Conservation (phyloP, 1,284 basidiomycete species). For the Trichosporon sp. region DNA sequence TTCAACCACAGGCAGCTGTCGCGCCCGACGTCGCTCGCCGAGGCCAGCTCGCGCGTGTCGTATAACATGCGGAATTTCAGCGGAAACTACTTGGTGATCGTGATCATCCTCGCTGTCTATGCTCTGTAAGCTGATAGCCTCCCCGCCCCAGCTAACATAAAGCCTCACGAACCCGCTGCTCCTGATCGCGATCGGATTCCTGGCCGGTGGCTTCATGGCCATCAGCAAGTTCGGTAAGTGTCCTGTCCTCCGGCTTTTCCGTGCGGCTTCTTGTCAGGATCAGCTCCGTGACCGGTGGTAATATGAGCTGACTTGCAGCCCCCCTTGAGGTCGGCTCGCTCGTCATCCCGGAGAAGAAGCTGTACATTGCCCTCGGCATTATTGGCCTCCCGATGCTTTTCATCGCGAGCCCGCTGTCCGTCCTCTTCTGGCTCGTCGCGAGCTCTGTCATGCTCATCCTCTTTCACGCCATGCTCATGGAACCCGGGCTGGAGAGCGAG, state of each 20-base stretch:
- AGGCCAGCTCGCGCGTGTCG: conserved; percentile 64
- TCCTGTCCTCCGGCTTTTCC: background rate
- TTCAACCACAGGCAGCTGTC: conserved; percentile 90
- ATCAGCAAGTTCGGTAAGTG: conserved; percentile 87
- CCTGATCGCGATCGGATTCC: conserved; percentile 80
- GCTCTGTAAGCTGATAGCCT: conserved; percentile 67
- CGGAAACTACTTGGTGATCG: conserved; percentile 81
- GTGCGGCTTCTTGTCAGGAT: background rate
- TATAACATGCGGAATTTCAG: conserved; percentile 89
- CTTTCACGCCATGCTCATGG: conserved; percentile 62
- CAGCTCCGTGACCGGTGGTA: too few species aligned
- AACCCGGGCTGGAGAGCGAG: conserved; percentile 60
- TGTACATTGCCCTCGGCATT: conserved; percentile 67
- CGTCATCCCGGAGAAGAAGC: conserved; percentile 56
- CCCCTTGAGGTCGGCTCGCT: conserved; percentile 56
- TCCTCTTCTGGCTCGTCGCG: conserved; percentile 58
- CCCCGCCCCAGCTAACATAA: background rate
- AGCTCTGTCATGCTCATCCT: conserved; percentile 57
- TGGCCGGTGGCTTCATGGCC: conserved; percentile 84
- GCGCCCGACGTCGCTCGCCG: conserved; percentile 66
- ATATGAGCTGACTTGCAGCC: background rate
- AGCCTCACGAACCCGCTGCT: conserved; percentile 74
- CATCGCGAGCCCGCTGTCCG: conserved; percentile 55
- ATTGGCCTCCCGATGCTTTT: conserved; percentile 56
- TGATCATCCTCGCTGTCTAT: conserved; percentile 77